These are phyloP conservation scores for Holtermannia corniformis DNA, from an alignment of 768 basidiomycete species.

Conservation along the genomic window DNA sequence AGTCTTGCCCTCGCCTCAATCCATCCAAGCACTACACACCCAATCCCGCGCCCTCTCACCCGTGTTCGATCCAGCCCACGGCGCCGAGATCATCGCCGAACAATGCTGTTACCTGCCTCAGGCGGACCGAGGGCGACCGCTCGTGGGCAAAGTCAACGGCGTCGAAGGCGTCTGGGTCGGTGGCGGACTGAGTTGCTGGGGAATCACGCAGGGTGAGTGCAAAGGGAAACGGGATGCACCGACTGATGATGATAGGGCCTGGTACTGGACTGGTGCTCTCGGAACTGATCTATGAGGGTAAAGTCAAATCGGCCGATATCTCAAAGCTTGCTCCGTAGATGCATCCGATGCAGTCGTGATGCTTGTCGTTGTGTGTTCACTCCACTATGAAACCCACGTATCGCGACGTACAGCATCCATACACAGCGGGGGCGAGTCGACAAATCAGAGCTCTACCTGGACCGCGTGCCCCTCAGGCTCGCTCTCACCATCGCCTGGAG, in stretches of 20 bases:
- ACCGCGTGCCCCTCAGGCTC: no score
- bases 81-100: conserved; percentile 47
- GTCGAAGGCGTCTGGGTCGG: conserved; percentile 61
- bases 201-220: conserved; percentile 42
- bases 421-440: no score
- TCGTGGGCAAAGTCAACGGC: conserved; percentile 58
- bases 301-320: conserved; percentile 52
- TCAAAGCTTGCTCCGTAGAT: conserved; percentile 42
- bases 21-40: conserved; percentile 48
- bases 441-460: no score
- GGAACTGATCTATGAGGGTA: conserved; percentile 62
- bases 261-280: conserved; percentile 67
- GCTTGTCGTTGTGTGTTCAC: no score
- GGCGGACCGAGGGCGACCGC: conserved; percentile 52
- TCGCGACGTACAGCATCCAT: no score
- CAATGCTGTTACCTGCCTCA: conserved; percentile 75
- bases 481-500: no score
- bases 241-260: conserved; percentile 47
- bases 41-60: conserved; percentile 40
- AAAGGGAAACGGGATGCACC: not conserved
- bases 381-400: no score
- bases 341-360: no score
- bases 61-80: conserved; percentile 39
- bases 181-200: conserved; percentile 46
- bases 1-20: conserved; percentile 52